Conservation (phyloP, 495 filamentous ascomycete genomes). For the Lophium mytilinum region DNA sequence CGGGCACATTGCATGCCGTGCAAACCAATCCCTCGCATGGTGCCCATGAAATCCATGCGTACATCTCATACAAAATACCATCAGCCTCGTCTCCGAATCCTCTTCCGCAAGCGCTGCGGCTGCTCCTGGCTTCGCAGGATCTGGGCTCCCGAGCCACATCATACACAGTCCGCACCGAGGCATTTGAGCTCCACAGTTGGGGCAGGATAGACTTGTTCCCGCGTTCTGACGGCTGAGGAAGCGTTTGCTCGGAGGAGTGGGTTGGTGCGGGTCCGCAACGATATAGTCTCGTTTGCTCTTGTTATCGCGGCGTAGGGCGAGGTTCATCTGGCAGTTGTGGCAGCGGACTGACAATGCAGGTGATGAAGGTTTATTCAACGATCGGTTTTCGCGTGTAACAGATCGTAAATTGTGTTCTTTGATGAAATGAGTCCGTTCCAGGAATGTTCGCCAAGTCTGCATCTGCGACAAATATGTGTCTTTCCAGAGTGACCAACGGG, state of each 20-base stretch:
- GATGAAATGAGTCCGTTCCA: slow-evolving; percentile 52
- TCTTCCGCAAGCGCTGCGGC: slow-evolving; percentile 36
- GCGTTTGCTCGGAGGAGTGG: neutral
- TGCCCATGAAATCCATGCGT: slow-evolving; percentile 85
- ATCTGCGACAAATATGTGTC: slow-evolving; percentile 74
- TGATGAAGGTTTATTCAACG: slow-evolving; percentile 19
- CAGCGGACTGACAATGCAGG: slow-evolving; percentile 21
- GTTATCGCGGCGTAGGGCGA: slow-evolving; percentile 14
- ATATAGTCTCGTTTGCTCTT: slow-evolving; percentile 16
- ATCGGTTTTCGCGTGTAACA: slow-evolving; percentile 18
- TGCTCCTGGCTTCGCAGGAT: slow-evolving; percentile 53
- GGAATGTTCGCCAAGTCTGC: slow-evolving; percentile 61
- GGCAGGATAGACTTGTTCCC: slow-evolving; percentile 55
- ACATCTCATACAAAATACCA: slow-evolving; percentile 81
- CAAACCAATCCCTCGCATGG: slow-evolving; percentile 86
- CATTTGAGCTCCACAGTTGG: slow-evolving; percentile 77
- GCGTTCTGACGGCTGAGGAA: neutral
- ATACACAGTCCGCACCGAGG: slow-evolving; percentile 85
- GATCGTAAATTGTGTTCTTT: slow-evolving; percentile 31
- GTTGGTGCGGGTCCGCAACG: slow-evolving; percentile 3
- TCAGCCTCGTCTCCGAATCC: slow-evolving; percentile 36
- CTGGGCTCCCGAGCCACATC: slow-evolving; percentile 71
- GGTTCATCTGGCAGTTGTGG: slow-evolving; percentile 22
- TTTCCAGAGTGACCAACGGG: slow-evolving; percentile 70
- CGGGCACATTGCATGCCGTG: slow-evolving; percentile 69